Evolutionary conservation across 345 rosid genomes (phyloP).

Genomic region (Lumnitzera littorea): DNA sequence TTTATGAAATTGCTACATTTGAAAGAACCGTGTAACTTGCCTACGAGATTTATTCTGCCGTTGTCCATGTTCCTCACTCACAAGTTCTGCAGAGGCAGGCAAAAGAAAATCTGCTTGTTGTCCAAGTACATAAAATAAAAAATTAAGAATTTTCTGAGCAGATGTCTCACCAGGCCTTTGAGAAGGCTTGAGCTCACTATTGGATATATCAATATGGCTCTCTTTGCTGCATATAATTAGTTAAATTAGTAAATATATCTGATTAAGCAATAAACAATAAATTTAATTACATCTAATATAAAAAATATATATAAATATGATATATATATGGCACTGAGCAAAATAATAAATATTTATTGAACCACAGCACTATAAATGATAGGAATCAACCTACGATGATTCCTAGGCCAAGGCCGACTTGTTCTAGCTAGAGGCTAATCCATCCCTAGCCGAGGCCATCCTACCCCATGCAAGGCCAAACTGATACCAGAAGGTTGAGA

Average conservation of each 20-base stretch:
- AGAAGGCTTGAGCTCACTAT: conserved; percentile 43
- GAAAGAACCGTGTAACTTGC: conserved; percentile 4
- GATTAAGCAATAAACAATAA: neutral
- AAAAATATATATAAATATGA: neutral
- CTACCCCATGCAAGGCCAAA: no score
- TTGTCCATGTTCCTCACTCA: conserved; percentile 24
- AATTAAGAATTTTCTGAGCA: neutral
- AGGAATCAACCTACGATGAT: no score
- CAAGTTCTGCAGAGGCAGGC: conserved; percentile 30
- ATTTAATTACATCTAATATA: neutral
- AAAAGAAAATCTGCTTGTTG: neutral
- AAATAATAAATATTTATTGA: no score
- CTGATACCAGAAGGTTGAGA: no score
- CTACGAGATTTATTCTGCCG: conserved; percentile 20
- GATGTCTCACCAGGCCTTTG: conserved; percentile 45
- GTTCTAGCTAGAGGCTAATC: no score
- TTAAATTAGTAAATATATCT: conserved; percentile 6
- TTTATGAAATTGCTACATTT: neutral
- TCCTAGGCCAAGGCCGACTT: no score
- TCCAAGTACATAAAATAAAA: conserved; percentile 1
- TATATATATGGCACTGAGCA: no score
- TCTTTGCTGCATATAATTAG: conserved; percentile 44
- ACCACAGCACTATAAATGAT: no score
- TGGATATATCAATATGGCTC: conserved; percentile 27
- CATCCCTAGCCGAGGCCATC: no score